Percentiles rank a stretch among this genome's conserved stretches.
phyloP scores from a whole-genome alignment of 495 filamentous ascomycete genomes.

The Saxophila tyrrhenica region DNA sequence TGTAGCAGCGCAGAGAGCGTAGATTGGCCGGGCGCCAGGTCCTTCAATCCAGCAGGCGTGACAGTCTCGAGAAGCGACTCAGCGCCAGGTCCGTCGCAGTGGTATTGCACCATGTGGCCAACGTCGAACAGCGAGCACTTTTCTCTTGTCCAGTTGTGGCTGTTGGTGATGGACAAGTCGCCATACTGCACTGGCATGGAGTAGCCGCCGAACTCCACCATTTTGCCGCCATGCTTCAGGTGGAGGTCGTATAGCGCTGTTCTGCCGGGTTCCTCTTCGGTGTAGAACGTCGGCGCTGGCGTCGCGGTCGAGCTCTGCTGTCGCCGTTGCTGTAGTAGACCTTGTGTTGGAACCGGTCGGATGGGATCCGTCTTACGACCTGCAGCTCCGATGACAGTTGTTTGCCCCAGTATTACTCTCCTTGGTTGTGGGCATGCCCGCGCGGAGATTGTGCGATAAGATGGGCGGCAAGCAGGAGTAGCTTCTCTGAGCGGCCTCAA shows the following conservation, averaged over 20 bases:
- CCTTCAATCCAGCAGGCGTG: conserved; percentile 57
- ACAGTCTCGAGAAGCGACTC: conserved; percentile 64
- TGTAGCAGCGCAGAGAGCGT: conserved; percentile 75
- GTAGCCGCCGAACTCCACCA: conserved; percentile 94
- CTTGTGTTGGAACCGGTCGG: neutral
- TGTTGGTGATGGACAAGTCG: conserved; percentile 59
- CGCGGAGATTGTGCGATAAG: neutral
- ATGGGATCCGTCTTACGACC: neutral
- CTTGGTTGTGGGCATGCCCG: neutral
- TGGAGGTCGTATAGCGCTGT: conserved; percentile 84
- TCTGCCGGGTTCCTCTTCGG: conserved; percentile 28
- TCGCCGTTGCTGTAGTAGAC: conserved; percentile 3
- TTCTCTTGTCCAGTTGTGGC: conserved; percentile 76
- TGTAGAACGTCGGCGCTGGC: conserved; percentile 13
- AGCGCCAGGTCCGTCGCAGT: conserved; percentile 67
- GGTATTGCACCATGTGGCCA: conserved; percentile 64
- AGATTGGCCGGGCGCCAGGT: conserved; percentile 47
- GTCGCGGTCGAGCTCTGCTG: conserved; percentile 29
- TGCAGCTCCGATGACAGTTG: neutral
- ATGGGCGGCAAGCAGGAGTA: neutral
- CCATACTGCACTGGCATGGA: conserved; percentile 86
- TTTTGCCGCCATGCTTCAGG: conserved; percentile 66
- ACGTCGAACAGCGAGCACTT: conserved; percentile 86
- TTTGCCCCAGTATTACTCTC: neutral
- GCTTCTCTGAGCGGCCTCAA: neutral